A percentile compares a stretch with the other conserved stretches of the same genome.
phyloP scores from a whole-genome alignment of 2,329 filamentous ascomycete species.

The Coniella vitis region DNA sequence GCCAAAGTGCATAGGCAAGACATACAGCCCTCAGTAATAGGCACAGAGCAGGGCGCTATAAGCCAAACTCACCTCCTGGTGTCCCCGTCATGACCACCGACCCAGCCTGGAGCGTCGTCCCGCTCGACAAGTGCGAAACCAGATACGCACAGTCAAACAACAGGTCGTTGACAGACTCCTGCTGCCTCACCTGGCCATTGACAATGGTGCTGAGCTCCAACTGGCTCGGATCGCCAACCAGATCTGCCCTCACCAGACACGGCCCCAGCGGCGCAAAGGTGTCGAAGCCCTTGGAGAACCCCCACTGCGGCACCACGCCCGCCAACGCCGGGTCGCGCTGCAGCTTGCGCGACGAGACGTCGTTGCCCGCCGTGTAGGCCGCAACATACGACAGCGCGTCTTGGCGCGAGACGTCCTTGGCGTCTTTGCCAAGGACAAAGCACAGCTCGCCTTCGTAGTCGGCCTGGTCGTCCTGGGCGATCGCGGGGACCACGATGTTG shows the following conservation, averaged over 20 bases:
- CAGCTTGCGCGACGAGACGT: constrained; percentile 45
- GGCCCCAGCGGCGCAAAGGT: constrained; percentile 48
- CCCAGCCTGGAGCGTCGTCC: constrained; percentile 36
- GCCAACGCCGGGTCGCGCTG: constrained; percentile 43
- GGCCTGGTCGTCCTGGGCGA: constrained; percentile 40
- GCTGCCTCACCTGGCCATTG: constrained; percentile 41
- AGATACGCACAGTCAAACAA: constrained; percentile 35
- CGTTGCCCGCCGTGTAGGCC: constrained; percentile 49
- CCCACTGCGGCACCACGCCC: constrained; percentile 48
- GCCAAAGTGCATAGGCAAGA: no score
- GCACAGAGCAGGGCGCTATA: no score
- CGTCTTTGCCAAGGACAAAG: constrained; percentile 42
- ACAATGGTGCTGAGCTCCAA: constrained; percentile 39
- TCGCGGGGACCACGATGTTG: constrained; percentile 37
- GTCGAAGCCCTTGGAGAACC: constrained; percentile 51
- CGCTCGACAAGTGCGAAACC: constrained; percentile 31
- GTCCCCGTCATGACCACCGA: constrained; percentile 41
- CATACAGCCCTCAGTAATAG: no score
- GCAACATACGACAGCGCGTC: constrained; percentile 43
- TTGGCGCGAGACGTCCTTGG: constrained; percentile 29
- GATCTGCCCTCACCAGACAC: constrained; percentile 33
- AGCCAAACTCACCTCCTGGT: constrained; percentile 32
- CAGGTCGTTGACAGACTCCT: constrained; percentile 32
- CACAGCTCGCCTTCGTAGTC: constrained; percentile 43
- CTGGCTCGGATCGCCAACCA: constrained; percentile 36